These are phyloP conservation scores for Bipolaris gigantea DNA, from an alignment of 2,329 filamentous ascomycete genomes.

Conservation along the genomic window DNA sequence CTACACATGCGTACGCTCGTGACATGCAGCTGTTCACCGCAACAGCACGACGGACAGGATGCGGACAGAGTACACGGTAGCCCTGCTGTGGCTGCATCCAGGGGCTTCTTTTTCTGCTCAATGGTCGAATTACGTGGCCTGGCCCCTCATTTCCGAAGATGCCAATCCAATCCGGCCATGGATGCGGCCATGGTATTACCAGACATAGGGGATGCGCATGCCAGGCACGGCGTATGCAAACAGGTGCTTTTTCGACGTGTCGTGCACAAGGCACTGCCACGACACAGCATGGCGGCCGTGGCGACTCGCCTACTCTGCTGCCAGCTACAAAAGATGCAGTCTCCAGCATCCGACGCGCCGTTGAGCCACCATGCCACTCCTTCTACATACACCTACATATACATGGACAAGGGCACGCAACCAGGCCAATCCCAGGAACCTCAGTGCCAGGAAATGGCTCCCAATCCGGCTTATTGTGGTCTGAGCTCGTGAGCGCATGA, in stretches of 20 bases:
- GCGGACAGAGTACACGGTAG: not conserved
- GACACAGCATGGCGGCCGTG: not conserved
- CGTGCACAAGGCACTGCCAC: not conserved
- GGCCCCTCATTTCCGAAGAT: conserved; percentile 14
- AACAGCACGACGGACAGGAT: not conserved
- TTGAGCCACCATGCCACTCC: too few species aligned
- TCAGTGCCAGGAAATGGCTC: conserved; percentile 19
- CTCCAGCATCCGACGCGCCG: too few species aligned
- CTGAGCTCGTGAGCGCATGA: conserved; percentile 19
- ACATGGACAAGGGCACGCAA: too few species aligned
- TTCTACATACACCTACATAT: too few species aligned
- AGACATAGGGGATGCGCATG: too few species aligned
- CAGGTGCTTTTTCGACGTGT: conserved; percentile 4
- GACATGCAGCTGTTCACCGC: not conserved
- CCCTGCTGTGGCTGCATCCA: not conserved
- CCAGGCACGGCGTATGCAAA: not conserved
- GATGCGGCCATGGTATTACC: not conserved
- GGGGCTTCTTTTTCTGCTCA: not conserved
- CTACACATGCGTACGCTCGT: too few species aligned
- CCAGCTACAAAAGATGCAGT: not conserved
- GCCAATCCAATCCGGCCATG: not conserved
- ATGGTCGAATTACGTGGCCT: conserved; percentile 10
- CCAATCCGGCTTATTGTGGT: conserved; percentile 16
- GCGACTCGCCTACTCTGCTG: not conserved
- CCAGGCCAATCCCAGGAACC: conserved; percentile 23